phyloP scores from a whole-genome alignment of 2,329 filamentous ascomycete genomes.

The Paracoccidioides brasiliensis region DNA sequence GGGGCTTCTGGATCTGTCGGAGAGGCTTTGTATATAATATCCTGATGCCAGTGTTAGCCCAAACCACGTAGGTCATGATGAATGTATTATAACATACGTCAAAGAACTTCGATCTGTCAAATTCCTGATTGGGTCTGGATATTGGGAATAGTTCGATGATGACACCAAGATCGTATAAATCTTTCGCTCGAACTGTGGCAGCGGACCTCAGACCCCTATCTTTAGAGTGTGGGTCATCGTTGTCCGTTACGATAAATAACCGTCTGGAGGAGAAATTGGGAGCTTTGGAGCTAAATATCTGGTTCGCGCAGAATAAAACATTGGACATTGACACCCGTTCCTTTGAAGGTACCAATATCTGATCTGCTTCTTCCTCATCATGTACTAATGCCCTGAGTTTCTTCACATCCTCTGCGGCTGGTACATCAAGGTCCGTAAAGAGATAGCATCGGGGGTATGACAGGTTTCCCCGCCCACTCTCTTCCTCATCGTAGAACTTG shows the following conservation, averaged over 20 bases:
- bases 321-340: constrained; percentile 71
- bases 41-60: constrained; percentile 37
- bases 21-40: constrained; percentile 74
- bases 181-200: constrained; percentile 78
- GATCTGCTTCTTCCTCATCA: constrained; percentile 57
- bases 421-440: constrained; percentile 75
- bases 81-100: constrained; percentile 46
- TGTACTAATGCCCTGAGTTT: constrained; percentile 62
- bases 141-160: constrained; percentile 90
- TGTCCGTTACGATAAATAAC: constrained; percentile 91
- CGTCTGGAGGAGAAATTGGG: constrained; percentile 86
- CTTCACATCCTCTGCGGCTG: constrained; percentile 77
- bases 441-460: constrained; percentile 88
- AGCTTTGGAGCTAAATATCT: constrained; percentile 89
- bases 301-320: constrained; percentile 86
- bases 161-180: constrained; percentile 86
- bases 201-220: constrained; percentile 62
- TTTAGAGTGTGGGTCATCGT: constrained; percentile 67
- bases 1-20: constrained; percentile 57
- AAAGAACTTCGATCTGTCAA: constrained; percentile 79
- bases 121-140: constrained; percentile 53
- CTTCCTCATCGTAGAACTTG: constrained; percentile 58
- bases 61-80: neutral
- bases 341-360: constrained; percentile 54
- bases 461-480: constrained; percentile 41